Percentiles rank a stretch among this genome's conserved stretches.
Conservation (phyloP, 495 filamentous ascomycete species). For the Filosporella fistucella region DNA sequence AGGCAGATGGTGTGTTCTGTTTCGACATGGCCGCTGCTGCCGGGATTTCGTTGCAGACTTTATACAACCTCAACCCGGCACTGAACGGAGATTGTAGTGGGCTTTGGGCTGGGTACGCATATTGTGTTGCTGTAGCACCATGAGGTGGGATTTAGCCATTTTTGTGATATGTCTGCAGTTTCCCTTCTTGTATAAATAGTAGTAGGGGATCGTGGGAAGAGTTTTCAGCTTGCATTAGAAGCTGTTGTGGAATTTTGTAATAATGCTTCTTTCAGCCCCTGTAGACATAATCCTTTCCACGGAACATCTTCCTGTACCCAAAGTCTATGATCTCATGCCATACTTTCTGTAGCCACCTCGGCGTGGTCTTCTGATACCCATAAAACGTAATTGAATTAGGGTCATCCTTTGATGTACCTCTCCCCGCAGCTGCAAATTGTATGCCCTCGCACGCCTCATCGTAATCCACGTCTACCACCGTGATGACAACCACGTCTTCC, state of each 20-base stretch:
- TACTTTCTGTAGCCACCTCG: background rate
- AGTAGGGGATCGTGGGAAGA: no score
- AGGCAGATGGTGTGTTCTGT: slow-evolving; percentile 38
- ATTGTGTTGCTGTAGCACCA: no score
- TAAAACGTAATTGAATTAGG: background rate
- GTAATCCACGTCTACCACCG: slow-evolving; percentile 1
- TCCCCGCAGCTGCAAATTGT: background rate
- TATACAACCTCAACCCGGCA: slow-evolving; percentile 31
- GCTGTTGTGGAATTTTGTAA: no score
- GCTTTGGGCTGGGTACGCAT: background rate
- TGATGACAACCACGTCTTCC: slow-evolving; percentile 1
- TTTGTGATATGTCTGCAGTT: no score
- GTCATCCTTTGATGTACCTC: background rate
- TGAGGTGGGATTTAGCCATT: no score
- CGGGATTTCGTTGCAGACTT: slow-evolving; percentile 27
- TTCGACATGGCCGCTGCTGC: slow-evolving; percentile 27
- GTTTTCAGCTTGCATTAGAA: no score
- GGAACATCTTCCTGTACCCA: no score
- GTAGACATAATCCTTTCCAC: no score
- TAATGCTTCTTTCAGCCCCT: no score
- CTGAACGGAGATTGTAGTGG: background rate
- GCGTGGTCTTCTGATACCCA: slow-evolving; percentile 6
- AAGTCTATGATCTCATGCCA: background rate
- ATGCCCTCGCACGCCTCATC: slow-evolving; percentile 2
- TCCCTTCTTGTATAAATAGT: no score